Conservation (phyloP, 148 eudicot species). For the Vaccinium myrtillus region DNA sequence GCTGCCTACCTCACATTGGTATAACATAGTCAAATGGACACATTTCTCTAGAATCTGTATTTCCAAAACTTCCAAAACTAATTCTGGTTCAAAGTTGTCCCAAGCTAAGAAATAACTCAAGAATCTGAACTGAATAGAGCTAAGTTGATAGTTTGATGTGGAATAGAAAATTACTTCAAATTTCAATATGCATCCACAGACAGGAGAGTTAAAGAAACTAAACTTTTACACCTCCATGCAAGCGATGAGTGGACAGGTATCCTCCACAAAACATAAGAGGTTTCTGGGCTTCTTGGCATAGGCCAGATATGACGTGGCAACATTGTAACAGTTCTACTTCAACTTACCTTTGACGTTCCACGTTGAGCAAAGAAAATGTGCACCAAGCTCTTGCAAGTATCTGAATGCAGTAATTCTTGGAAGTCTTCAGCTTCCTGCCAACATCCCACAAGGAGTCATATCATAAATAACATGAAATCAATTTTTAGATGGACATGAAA, state of each 20-base stretch:
- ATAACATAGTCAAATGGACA: background rate
- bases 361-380: slow-evolving; percentile 93
- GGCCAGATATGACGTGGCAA: slow-evolving; percentile 2
- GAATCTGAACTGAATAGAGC: background rate
- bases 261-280: background rate
- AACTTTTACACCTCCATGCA: background rate
- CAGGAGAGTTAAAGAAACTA: background rate
- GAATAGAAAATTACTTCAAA: slow-evolving; percentile 8
- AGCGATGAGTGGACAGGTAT: background rate
- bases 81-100: background rate
- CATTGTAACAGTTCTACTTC: background rate
- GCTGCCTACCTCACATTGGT: background rate
- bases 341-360: slow-evolving; percentile 78
- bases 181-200: background rate
- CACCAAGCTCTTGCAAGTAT: slow-evolving; percentile 91
- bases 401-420: slow-evolving; percentile 65
- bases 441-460: slow-evolving; percentile 3
- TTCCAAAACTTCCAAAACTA: background rate
- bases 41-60: background rate
- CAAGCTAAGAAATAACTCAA: background rate
- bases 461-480: background rate
- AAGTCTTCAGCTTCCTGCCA: slow-evolving; percentile 81
- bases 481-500: background rate
- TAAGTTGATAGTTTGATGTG: background rate
- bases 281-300: background rate